Conservation (phyloP, 2,329 filamentous ascomycete genomes). For the Calycina herbarum region DNA sequence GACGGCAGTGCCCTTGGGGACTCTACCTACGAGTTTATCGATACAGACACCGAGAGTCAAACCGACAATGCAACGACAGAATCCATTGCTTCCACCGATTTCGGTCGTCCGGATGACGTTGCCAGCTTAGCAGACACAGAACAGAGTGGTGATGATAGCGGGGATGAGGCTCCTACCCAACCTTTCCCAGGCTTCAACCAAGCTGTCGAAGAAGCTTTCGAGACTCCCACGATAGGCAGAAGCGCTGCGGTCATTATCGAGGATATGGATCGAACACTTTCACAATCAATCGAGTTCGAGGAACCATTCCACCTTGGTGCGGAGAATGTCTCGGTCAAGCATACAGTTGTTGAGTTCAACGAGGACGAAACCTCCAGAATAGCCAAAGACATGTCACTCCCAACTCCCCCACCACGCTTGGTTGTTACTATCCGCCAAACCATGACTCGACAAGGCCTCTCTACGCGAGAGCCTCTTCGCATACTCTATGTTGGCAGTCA, state of each 20-base stretch:
- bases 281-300: constrained; percentile 47
- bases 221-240: constrained; percentile 36
- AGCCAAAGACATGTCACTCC: constrained; percentile 37
- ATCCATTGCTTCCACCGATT: constrained; percentile 39
- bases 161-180: constrained; percentile 31
- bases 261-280: constrained; percentile 32
- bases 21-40: constrained; percentile 39
- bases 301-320: constrained; percentile 41
- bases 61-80: constrained; percentile 37
- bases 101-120: constrained; percentile 38
- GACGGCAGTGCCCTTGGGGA: constrained; percentile 36
- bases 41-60: constrained; percentile 38
- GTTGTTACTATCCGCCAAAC: constrained; percentile 49
- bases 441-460: constrained; percentile 48
- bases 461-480: constrained; percentile 47
- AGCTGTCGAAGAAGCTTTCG: constrained; percentile 31
- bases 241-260: constrained; percentile 34
- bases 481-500: constrained; percentile 51
- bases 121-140: constrained; percentile 40
- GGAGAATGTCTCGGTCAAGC: constrained; percentile 47
- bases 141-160: constrained; percentile 36
- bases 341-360: constrained; percentile 46
- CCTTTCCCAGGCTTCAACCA: constrained; percentile 30
- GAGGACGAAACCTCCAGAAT: constrained; percentile 43
- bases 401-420: constrained; percentile 40